A percentile compares a stretch with the other conserved stretches of the same genome.
Evolutionary conservation across 192 early-diverging fungal genomes (phyloP).

Genomic region (Backusella macrospora): DNA sequence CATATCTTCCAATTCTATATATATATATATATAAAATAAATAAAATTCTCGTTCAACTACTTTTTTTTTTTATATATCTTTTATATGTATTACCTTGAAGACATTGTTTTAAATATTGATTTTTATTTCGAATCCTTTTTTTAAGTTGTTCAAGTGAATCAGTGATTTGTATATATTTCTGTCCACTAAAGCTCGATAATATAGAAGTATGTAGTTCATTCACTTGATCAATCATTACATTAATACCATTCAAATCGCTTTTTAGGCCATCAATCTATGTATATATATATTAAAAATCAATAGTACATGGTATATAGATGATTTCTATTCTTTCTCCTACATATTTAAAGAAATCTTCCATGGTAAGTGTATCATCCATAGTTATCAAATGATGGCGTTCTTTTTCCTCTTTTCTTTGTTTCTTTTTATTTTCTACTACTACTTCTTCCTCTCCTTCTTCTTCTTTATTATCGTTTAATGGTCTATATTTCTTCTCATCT

Average conservation of each 20-base stretch:
- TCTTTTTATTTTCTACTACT: neutral
- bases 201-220: neutral
- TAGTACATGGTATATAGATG: neutral
- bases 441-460: neutral
- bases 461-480: neutral
- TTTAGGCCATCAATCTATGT: conserved; percentile 1
- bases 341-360: neutral
- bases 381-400: neutral
- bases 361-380: neutral
- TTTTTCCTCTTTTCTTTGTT: neutral
- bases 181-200: neutral
- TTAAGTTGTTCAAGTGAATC: neutral
- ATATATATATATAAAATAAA: no score
- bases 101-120: neutral
- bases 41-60: no score
- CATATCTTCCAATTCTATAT: neutral
- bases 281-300: neutral
- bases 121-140: neutral
- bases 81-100: neutral
- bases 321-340: neutral
- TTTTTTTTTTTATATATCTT: no score
- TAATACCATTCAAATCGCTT: neutral
- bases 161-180: neutral
- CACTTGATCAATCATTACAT: neutral
- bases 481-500: neutral